Evolutionary conservation across 331 rosid genomes (phyloP).

Genomic region (Erythrophleum ivorense): DNA sequence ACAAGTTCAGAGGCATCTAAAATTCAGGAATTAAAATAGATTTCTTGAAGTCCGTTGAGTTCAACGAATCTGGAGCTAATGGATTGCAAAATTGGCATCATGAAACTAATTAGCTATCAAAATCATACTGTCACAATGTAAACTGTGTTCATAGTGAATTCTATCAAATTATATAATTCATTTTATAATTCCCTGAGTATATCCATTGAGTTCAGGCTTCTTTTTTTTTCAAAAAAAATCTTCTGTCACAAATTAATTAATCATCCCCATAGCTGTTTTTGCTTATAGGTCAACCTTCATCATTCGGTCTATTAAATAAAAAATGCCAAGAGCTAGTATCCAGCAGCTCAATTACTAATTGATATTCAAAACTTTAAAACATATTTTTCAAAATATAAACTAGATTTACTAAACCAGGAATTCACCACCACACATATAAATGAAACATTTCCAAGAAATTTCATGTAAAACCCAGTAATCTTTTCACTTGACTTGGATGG

Average conservation of each 20-base stretch:
- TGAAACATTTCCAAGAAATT: not conserved
- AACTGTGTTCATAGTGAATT: slow-evolving; percentile 9
- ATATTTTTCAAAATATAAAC: not conserved
- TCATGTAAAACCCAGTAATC: not conserved
- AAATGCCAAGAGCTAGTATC: slow-evolving; percentile 12
- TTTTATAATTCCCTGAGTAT: not conserved
- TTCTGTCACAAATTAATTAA: slow-evolving; percentile 20
- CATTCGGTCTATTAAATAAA: not conserved
- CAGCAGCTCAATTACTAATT: slow-evolving; percentile 16
- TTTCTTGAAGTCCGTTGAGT: slow-evolving; percentile 2
- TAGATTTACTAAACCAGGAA: not conserved
- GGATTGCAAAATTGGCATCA: slow-evolving; percentile 8
- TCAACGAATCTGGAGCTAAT: slow-evolving; percentile 3
- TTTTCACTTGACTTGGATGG: slow-evolving; percentile 8
- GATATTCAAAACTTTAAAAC: not conserved
- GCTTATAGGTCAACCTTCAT: slow-evolving; percentile 25
- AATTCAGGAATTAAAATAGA: slow-evolving; percentile 15
- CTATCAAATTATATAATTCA: not conserved
- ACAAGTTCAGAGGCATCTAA: slow-evolving; percentile 17
- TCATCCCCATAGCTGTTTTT: slow-evolving; percentile 10
- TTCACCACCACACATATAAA: not conserved
- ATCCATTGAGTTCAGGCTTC: not conserved
- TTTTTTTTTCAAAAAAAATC: not conserved
- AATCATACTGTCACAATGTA: slow-evolving; percentile 29
- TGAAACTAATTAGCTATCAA: slow-evolving; percentile 11